Conservation (phyloP, 2,329 filamentous ascomycete species). For the Parascedosporium putredinis region DNA sequence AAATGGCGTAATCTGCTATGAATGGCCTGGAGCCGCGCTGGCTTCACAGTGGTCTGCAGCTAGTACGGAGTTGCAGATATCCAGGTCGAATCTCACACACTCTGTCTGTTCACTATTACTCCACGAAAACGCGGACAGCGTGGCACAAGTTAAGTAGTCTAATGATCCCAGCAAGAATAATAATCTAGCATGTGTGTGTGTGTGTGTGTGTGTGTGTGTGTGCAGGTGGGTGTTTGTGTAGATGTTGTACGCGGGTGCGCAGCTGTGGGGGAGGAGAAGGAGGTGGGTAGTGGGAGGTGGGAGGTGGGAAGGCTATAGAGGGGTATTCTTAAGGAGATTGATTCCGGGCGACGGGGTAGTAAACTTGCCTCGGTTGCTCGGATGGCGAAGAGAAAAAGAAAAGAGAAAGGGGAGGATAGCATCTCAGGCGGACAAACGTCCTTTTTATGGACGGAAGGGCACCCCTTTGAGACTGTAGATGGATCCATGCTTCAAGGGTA, state of each 20-base stretch:
- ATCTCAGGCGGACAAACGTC: no score
- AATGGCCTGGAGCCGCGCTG: background rate
- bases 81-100: no score
- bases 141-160: background rate
- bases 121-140: background rate
- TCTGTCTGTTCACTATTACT: no score
- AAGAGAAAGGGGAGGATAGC: background rate
- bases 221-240: no score
- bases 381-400: background rate
- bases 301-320: no score
- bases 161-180: no score
- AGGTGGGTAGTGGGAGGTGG: background rate
- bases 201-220: no score
- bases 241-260: no score
- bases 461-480: background rate
- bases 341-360: background rate
- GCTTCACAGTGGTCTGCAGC: background rate
- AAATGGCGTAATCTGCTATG: constrained; percentile 1
- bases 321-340: no score
- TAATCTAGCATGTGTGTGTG: background rate
- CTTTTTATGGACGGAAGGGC: no score
- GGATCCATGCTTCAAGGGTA: background rate
- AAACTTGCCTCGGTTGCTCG: background rate
- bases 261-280: background rate
- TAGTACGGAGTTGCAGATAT: background rate